Conservation (phyloP, 345 rosid genomes). For the Conringia planisiliqua region DNA sequence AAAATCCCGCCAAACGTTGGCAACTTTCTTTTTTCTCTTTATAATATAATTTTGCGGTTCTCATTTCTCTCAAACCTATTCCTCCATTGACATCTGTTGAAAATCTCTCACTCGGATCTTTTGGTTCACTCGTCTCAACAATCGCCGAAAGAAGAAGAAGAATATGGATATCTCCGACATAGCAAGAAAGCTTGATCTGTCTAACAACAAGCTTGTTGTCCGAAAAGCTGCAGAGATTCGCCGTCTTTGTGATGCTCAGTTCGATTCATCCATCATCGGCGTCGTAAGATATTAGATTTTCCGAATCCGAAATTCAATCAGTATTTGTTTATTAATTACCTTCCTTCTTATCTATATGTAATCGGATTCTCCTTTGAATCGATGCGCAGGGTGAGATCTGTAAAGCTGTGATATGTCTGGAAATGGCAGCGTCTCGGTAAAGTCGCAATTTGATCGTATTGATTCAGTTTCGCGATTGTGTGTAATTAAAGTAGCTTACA, state of each 20-base stretch:
- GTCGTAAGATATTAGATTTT: conserved; percentile 43
- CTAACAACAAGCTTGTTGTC: conserved; percentile 55
- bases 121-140: not conserved
- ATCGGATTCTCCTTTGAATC: not conserved
- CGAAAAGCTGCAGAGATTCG: conserved; percentile 97
- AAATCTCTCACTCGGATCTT: not conserved
- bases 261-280: conserved; percentile 89
- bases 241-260: conserved; percentile 88
- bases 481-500: not conserved
- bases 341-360: not conserved
- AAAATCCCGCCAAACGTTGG: conserved; percentile 30
- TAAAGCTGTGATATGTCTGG: conserved; percentile 85
- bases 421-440: conserved; percentile 80
- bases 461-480: not conserved
- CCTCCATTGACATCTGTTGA: not conserved
- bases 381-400: conserved; percentile 80
- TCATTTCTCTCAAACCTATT: not conserved
- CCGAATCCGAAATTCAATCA: not conserved
- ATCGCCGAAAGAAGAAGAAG: not conserved
- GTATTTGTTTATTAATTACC: not conserved
- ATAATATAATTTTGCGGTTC: not conserved
- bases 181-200: conserved; percentile 70
- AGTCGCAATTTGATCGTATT: not conserved
- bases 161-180: conserved; percentile 72
- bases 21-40: not conserved